Conservation (phyloP, 176 grass and related monocot genomes). For the Zoysia pacifica region DNA sequence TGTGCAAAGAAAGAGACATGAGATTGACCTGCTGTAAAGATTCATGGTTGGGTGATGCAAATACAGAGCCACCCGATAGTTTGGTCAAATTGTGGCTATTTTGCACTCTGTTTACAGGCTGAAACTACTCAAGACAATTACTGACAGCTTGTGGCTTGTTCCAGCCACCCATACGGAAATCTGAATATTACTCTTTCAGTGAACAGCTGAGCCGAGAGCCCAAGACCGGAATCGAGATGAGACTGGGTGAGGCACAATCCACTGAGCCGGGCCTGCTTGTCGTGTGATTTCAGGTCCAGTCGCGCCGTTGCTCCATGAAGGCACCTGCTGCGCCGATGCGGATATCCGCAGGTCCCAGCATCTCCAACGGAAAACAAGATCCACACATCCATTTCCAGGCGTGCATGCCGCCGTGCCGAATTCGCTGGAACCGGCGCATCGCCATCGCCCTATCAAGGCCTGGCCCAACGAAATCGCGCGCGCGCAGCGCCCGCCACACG, state of each 20-base stretch:
- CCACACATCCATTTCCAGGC: no score
- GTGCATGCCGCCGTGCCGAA: neutral
- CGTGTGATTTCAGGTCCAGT: neutral
- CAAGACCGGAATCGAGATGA: no score
- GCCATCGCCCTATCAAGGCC: neutral
- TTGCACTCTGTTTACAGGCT: neutral
- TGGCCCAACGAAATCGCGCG: conserved; percentile 16
- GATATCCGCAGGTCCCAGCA: no score
- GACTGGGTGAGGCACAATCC: neutral
- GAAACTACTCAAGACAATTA: neutral
- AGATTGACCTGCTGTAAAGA: conserved; percentile 2
- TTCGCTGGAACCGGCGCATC: neutral
- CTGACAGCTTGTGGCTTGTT: neutral
- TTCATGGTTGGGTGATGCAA: neutral
- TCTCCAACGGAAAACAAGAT: neutral
- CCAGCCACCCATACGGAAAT: no score
- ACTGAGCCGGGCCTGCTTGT: neutral
- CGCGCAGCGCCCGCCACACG: conserved; percentile 5
- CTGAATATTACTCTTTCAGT: no score
- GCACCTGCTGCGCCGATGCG: no score
- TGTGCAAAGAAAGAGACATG: neutral
- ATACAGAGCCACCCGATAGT: neutral
- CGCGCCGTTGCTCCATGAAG: neutral
- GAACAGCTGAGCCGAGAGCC: no score
- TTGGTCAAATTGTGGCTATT: neutral